Base-by-base conservation (phyloP, 1,284 basidiomycete genomes). In the Trichosporon asahii region DNA sequence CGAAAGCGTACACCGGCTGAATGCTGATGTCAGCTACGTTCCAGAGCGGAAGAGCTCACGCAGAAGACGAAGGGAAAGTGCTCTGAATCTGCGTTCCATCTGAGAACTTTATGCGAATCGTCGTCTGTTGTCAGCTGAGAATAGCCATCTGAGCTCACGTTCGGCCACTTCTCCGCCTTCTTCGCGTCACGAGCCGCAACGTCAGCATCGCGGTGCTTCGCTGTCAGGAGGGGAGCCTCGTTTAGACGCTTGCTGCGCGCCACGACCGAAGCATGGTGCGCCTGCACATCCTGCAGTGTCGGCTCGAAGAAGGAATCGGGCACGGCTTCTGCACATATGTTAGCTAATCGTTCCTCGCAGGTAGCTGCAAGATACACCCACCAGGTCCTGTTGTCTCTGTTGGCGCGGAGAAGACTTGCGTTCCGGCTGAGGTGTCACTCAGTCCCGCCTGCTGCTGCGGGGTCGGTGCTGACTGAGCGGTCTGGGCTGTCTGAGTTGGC, bases 1-100 rank as follows among this genome's bases (percentile, higher is more conserved):
- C 81, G 66, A 84, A 84, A 2, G 76, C 77, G 69, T 84, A 84
- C 0, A 84, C 80, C 0, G 80, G 79, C 69, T 82, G 82, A 44
- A 84, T 83, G 9, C 81, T 83, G 66, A 40, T 4, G 65, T 73
- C 11, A 69, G 64, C 57, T 60, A 60, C 44, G n/a, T 12, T 11
- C 64, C 44, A 31, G 11, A 27, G n/a, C 18, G 31, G 6, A 9
- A n/a, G 18, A 27, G 73, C 81, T 75, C 68, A 81, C 81, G 78
- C 76, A 18, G 75, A 76, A 9, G 76, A 69, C 21, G 80, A 81
- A 8, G 81, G 79, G 70, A 83, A 83, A 0, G 71, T 67, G 61
- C 76, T 78, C 69, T 83, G 80, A 9, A 83, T 78, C 67, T 81
- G 78, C 5, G 82, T 82, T 18, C 81, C 79, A 70, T 83, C 80